Evolutionary conservation across 169 alveolate species (phyloP).

Genomic region (Babesia sp.): DNA sequence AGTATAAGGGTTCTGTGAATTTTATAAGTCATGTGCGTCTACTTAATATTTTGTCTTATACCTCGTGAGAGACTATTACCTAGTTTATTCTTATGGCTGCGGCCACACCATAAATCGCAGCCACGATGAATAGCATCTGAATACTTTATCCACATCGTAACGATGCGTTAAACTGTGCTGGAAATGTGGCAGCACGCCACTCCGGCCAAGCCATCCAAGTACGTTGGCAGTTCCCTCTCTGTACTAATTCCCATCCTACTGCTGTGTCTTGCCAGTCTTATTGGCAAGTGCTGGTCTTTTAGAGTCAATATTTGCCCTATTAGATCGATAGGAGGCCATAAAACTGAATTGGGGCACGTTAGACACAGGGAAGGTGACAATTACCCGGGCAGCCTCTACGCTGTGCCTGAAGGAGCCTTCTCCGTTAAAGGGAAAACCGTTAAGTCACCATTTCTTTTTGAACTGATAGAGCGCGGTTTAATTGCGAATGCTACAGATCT

Average conservation of each 20-base stretch:
- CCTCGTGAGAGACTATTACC: not conserved
- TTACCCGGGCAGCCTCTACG: not conserved
- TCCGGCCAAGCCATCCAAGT: not conserved
- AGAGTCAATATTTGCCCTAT: not conserved
- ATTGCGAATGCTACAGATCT: slow-evolving; percentile 53
- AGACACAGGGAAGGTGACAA: not conserved
- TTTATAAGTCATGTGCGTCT: not conserved
- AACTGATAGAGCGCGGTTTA: slow-evolving; percentile 38
- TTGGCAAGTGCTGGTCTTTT: not conserved
- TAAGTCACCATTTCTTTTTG: slow-evolving; percentile 24
- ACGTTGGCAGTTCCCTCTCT: not conserved
- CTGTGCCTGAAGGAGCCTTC: not conserved
- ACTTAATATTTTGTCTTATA: not conserved
- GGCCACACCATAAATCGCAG: not conserved
- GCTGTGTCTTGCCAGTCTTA: not conserved
- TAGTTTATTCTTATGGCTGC: no score
- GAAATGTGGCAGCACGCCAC: slow-evolving; percentile 15
- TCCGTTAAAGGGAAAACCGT: not conserved
- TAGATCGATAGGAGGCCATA: not conserved
- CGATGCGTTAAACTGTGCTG: not conserved
- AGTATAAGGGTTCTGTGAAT: not conserved
- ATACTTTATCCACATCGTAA: not conserved
- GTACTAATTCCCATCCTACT: not conserved
- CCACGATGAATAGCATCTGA: not conserved
- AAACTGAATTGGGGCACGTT: not conserved